A percentile compares a stretch with the other conserved stretches of the same genome.
Evolutionary conservation across 106 monocot genomes (phyloP).

Genomic region (Apostasia shenzhenica): DNA sequence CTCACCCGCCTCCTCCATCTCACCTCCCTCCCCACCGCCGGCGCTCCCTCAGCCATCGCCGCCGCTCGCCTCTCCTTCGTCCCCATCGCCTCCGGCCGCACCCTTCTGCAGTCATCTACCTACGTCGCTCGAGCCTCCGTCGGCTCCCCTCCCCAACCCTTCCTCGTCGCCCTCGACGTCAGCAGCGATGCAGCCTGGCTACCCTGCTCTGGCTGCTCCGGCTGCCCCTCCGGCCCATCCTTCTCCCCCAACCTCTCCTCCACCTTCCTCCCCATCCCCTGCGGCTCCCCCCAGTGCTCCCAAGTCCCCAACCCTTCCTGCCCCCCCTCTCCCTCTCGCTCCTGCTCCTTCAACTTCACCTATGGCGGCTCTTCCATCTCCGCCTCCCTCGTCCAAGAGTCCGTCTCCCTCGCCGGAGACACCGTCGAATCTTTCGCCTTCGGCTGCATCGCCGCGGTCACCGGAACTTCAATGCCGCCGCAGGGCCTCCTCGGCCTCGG

Average conservation of each 20-base stretch:
- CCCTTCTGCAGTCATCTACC: constrained; percentile 1
- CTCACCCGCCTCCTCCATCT: neutral
- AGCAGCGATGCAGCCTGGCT: constrained; percentile 11
- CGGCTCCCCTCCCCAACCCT: constrained; percentile 12
- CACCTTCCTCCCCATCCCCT: constrained; percentile 16
- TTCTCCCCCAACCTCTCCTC: neutral
- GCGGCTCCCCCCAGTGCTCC: constrained; percentile 30
- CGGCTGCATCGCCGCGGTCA: constrained; percentile 20
- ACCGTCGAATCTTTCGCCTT: constrained; percentile 22
- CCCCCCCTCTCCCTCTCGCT: neutral
- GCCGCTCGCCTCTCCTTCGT: neutral
- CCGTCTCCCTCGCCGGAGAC: constrained; percentile 35
- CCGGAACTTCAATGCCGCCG: constrained; percentile 21
- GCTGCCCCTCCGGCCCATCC: neutral
- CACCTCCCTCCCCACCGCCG: neutral
- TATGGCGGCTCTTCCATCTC: constrained; percentile 32
- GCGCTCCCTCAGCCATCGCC: neutral
- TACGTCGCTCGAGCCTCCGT: constrained; percentile 12
- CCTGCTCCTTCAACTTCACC: constrained; percentile 39
- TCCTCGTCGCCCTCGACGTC: constrained; percentile 16
- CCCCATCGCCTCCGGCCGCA: neutral
- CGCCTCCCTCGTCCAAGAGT: constrained; percentile 32
- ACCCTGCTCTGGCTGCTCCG: neutral
- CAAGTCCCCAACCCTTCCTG: constrained; percentile 32
- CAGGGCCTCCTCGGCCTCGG: constrained; percentile 62